These are phyloP conservation scores for Lipomyces oligophaga DNA, from an alignment of 805 yeast genomes.

Conservation along the genomic window DNA sequence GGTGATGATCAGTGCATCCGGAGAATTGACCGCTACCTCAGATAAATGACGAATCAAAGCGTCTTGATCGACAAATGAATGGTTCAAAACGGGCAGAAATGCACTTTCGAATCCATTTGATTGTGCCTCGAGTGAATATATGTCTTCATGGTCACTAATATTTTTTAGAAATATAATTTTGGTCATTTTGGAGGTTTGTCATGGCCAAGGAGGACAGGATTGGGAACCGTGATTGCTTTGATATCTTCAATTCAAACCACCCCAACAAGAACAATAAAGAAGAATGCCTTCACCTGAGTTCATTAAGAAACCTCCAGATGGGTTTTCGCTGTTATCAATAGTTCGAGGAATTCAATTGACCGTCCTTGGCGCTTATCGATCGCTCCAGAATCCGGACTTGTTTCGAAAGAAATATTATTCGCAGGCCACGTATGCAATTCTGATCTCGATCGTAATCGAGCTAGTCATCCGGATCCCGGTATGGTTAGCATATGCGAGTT, in stretches of 20 bases:
- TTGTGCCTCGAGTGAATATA: constrained; percentile 13
- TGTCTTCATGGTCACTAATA: constrained; percentile 5
- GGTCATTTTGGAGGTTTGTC: constrained; percentile 1
- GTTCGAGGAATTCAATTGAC: constrained; percentile 54
- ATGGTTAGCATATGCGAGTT: constrained; percentile 1
- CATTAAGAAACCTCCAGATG: constrained; percentile 54
- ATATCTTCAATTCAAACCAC: too few species aligned
- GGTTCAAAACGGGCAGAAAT: constrained; percentile 74
- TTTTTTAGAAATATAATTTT: constrained; percentile 19
- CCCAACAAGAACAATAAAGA: too few species aligned
- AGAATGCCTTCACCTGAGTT: constrained; percentile 61
- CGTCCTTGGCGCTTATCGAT: constrained; percentile 47
- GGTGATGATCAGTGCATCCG: constrained; percentile 65
- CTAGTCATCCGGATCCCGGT: constrained; percentile 25
- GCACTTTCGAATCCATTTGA: constrained; percentile 16
- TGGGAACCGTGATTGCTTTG: too few species aligned
- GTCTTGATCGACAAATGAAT: constrained; percentile 50
- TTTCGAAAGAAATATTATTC: constrained; percentile 39
- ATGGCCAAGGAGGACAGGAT: too few species aligned
- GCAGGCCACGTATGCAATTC: constrained; percentile 40
- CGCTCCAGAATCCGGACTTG: constrained; percentile 45
- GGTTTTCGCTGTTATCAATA: constrained; percentile 49
- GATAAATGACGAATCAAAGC: constrained; percentile 45
- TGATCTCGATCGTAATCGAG: constrained; percentile 42
- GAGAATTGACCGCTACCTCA: constrained; percentile 16